phyloP scores from a whole-genome alignment of 345 rosid species.

The Boechera retrofracta region DNA sequence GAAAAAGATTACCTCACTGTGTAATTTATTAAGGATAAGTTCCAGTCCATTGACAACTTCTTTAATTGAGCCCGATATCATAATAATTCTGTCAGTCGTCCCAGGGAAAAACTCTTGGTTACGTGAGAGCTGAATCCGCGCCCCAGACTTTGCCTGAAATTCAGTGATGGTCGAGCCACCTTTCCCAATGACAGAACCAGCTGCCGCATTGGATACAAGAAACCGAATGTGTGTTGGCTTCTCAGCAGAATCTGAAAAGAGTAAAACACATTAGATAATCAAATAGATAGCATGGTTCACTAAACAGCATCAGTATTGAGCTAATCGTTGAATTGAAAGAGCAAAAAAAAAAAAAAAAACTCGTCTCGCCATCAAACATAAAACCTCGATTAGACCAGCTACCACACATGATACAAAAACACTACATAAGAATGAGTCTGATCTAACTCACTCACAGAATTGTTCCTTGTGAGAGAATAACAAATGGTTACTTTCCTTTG shows the following conservation, averaged over 20 bases:
- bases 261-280: background rate
- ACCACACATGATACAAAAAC: slow-evolving; percentile 12
- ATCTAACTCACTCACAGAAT: slow-evolving; percentile 9
- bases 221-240: slow-evolving; percentile 81
- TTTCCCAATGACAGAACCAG: slow-evolving; percentile 99
- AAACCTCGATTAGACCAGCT: background rate
- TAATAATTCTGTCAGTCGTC: slow-evolving; percentile 90
- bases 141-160: slow-evolving; percentile 92
- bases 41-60: slow-evolving; percentile 83
- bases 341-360: too few relatives aligned
- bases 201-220: slow-evolving; percentile 97
- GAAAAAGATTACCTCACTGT: slow-evolving; percentile 73
- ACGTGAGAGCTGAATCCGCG: slow-evolving; percentile 95
- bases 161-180: slow-evolving; percentile 98
- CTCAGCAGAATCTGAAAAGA: slow-evolving; percentile 67
- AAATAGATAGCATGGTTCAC: slow-evolving; percentile 2
- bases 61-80: slow-evolving; percentile 80
- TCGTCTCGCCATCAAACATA: background rate
- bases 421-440: slow-evolving; percentile 4
- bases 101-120: slow-evolving; percentile 94
- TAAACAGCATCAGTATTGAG: background rate
- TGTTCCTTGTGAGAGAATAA: background rate
- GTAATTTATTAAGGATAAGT: slow-evolving; percentile 81
- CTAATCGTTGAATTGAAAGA: background rate
- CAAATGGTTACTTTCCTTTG: background rate